Base-by-base conservation (phyloP, 2,329 filamentous ascomycete genomes). In the Fusarium tupiense region DNA sequence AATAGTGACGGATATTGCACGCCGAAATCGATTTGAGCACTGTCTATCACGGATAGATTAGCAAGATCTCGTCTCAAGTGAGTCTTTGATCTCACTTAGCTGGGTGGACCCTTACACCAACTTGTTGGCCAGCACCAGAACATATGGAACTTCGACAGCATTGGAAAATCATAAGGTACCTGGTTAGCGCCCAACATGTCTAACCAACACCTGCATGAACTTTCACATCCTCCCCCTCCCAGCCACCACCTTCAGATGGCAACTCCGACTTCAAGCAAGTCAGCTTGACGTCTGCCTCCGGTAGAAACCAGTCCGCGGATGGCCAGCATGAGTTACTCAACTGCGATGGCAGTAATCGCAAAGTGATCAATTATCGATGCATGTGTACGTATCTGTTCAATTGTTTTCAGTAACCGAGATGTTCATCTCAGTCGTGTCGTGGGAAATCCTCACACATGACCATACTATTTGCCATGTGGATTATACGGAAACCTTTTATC, bases 11-110 rank as follows among this genome's bases (percentile, higher is more conserved):
- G 41, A 10, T 43, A 38, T 31, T 37, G 41, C 41, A 37, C 26
- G 50, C 13, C 14, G 29, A 26, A 53, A 33, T 62, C 43, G 47
- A 67, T 60, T 61, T 59, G 56, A 50, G 43, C 67, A 37, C n/a
- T 47, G 53, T 43, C 53, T 41, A 24, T 24, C 41, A 44, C 68
- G 67, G 67, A 40, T 65, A 74, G 71, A 72, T 74, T 72, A 60
- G 71, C 71, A 71, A 74, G 67, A 72, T 72, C 59, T 53, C 19
- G 54, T 58, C 54, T 61, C 33, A 49, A 44, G 38, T 59, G 47
- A 63, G 61, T 67, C 47, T n/a, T 47, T 26, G 40, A 54, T 24
- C 37, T 44, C 37, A 29, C 37, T 53, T 17, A 35, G 46, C n/a
- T 59, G 31, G 54, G 59, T 61, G 62, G 33, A 46, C 49, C 59